Conservation (phyloP, 2,329 filamentous ascomycete species). For the Lasiodiplodia sp. region DNA sequence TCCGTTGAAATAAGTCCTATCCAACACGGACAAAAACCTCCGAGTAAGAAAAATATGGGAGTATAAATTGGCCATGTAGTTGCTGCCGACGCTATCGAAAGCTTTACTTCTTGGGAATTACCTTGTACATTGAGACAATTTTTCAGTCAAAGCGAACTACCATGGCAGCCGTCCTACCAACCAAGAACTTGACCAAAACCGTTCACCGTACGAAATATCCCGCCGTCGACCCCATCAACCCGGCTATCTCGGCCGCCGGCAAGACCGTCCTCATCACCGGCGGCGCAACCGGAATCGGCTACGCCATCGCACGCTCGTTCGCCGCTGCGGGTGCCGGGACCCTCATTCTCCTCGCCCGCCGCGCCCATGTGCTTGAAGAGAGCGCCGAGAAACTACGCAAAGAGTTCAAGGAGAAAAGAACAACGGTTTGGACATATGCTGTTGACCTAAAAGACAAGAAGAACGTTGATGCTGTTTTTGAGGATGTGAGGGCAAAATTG, state of each 20-base stretch:
- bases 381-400: not conserved
- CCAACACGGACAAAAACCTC: no score
- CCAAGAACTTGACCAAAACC: constrained; percentile 30
- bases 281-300: constrained; percentile 41
- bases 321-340: constrained; percentile 40
- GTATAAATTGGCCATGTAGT: not conserved
- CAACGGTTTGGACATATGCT: constrained; percentile 27
- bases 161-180: not conserved
- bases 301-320: constrained; percentile 40
- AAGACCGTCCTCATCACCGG: constrained; percentile 43
- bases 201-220: constrained; percentile 38
- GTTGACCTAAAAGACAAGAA: constrained; percentile 22
- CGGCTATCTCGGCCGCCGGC: constrained; percentile 38
- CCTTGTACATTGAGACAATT: not conserved
- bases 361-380: constrained; percentile 38
- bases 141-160: not conserved
- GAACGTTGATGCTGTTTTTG: constrained; percentile 20
- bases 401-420: not conserved
- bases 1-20: no score
- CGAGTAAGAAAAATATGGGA: no score
- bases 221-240: constrained; percentile 36
- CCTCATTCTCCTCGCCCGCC: no score
- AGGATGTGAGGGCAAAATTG: constrained; percentile 24
- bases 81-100: not conserved
- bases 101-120: not conserved